phyloP scores from a whole-genome alignment of 352 stramenopile genomes.

The Blastocystis hominis region DNA sequence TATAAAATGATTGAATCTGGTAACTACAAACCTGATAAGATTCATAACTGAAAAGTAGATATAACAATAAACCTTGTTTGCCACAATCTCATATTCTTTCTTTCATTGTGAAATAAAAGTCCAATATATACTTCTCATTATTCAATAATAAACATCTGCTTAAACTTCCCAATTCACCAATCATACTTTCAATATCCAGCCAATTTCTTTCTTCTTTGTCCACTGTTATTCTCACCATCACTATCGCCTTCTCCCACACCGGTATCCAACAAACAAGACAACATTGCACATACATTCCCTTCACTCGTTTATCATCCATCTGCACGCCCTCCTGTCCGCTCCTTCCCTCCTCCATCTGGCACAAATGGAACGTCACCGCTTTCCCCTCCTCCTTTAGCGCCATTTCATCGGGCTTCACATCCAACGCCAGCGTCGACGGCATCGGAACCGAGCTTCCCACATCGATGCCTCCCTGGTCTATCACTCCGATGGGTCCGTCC shows the following conservation, averaged over 20 bases:
- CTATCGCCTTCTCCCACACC: not conserved
- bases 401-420: not conserved
- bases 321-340: not conserved
- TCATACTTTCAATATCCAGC: no score
- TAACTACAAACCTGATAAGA: no score
- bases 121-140: no score
- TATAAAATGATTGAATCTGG: no score
- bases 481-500: not conserved
- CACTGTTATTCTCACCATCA: no score
- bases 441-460: not conserved
- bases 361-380: not conserved
- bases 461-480: not conserved
- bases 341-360: not conserved
- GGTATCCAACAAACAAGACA: not conserved
- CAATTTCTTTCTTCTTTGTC: no score
- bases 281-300: slow-evolving; percentile 32
- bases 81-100: no score
- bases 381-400: slow-evolving; percentile 17
- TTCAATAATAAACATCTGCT: no score
- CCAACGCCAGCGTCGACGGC: not conserved
- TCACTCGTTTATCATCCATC: slow-evolving; percentile 14
- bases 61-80: no score
- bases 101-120: no score
- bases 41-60: no score
- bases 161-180: no score